These are phyloP conservation scores for Scheffersomyces illinoinensis DNA, from an alignment of 1,139 yeast species.

Conservation along the genomic window DNA sequence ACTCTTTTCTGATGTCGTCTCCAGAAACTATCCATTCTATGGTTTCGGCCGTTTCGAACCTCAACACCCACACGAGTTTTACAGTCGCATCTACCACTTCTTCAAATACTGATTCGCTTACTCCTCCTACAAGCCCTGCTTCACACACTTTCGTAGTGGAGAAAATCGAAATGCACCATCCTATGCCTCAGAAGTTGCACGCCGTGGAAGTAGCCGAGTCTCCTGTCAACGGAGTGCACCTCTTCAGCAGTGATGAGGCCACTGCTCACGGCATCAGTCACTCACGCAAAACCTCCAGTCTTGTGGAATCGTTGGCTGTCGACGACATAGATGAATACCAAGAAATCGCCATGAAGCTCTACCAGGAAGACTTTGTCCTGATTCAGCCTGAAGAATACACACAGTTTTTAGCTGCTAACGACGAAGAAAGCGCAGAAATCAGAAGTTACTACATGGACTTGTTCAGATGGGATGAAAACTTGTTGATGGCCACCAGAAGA, in stretches of 20 bases:
- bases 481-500: constrained; percentile 56
- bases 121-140: background rate
- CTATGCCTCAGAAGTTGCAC: background rate
- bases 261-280: background rate
- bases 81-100: background rate
- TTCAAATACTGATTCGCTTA: background rate
- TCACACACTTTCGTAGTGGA: background rate
- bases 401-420: constrained; percentile 45
- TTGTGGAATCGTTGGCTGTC: background rate
- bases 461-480: constrained; percentile 50
- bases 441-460: constrained; percentile 48
- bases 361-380: constrained; percentile 42
- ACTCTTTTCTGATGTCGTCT: background rate
- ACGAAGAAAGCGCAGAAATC: constrained; percentile 41
- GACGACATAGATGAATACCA: constrained; percentile 17
- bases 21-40: background rate
- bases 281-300: background rate
- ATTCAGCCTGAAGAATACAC: constrained; percentile 50
- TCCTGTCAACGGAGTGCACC: background rate
- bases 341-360: constrained; percentile 40
- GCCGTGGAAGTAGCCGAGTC: background rate
- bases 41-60: background rate
- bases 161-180: background rate
- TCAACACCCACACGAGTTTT: background rate
- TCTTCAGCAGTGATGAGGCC: background rate